Percentiles rank a stretch among this genome's conserved stretches.
These are phyloP conservation scores for Aspergillus jensenii DNA, from an alignment of 2,329 filamentous ascomycete genomes.

Conservation along the genomic window DNA sequence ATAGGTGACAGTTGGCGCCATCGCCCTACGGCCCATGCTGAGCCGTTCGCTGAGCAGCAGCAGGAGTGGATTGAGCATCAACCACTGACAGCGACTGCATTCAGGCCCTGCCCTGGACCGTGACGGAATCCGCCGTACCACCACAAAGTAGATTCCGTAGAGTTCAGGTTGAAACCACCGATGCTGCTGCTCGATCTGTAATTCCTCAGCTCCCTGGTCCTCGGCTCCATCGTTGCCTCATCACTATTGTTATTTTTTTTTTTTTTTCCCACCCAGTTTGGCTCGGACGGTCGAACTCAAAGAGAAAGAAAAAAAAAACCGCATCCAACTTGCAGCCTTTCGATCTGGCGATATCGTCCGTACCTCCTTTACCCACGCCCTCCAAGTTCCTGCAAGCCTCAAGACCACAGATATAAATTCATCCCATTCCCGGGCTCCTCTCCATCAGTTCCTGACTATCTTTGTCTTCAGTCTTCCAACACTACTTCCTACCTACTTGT, in stretches of 20 bases:
- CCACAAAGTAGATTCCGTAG: background rate
- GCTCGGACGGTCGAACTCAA: conserved; percentile 3
- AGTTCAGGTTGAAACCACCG: background rate
- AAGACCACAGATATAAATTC: background rate
- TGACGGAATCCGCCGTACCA: background rate
- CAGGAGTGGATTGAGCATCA: background rate
- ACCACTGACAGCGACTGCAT: conserved; percentile 5
- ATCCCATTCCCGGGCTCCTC: background rate
- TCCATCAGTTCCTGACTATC: background rate
- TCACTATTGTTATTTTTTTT: background rate
- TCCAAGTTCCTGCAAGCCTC: background rate
- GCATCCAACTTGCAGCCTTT: background rate
- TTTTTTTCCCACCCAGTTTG: background rate
- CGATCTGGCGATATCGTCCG: background rate
- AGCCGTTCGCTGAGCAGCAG: background rate
- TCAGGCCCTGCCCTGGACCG: background rate
- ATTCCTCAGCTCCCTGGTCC: background rate
- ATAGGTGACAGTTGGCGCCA: conserved; percentile 10
- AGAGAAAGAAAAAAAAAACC: background rate
- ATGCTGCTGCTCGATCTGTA: background rate
- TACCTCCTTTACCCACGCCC: background rate
- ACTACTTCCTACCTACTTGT: background rate
- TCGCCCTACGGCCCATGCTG: conserved; percentile 6
- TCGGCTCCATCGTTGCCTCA: background rate
- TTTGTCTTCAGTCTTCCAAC: background rate